Percentiles rank a stretch among this genome's conserved stretches.
These are phyloP conservation scores for Aureoboletus auriporus DNA, from an alignment of 768 basidiomycete species.

Conservation along the genomic window DNA sequence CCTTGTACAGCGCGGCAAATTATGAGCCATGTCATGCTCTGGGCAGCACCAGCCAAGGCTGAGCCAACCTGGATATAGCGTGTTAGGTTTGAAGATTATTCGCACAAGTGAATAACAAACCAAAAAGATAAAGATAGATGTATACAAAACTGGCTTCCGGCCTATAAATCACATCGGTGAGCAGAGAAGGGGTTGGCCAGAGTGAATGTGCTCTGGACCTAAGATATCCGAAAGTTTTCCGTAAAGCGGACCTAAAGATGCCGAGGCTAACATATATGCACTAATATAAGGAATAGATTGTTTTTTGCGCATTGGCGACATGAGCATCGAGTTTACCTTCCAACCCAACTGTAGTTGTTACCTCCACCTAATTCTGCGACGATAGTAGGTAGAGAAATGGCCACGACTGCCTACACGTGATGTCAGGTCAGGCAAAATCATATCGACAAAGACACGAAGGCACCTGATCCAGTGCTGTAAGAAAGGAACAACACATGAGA, in stretches of 20 bases:
- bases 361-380: slow-evolving; percentile 42
- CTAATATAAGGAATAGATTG: slow-evolving; percentile 18
- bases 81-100: neutral
- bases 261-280: slow-evolving; percentile 44
- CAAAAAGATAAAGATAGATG: slow-evolving; percentile 35
- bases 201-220: slow-evolving; percentile 16
- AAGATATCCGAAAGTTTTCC: slow-evolving; percentile 45
- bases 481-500: slow-evolving; percentile 40
- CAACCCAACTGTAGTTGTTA: slow-evolving; percentile 49
- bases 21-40: slow-evolving; percentile 41
- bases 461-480: slow-evolving; percentile 50
- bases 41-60: slow-evolving; percentile 41
- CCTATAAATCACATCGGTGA: too few species aligned
- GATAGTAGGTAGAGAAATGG: slow-evolving; percentile 50
- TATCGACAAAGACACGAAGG: neutral
- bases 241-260: slow-evolving; percentile 41
- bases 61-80: slow-evolving; percentile 29
- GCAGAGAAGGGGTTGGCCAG: neutral
- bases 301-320: neutral
- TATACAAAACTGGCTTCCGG: slow-evolving; percentile 35
- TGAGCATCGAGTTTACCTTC: slow-evolving; percentile 31
- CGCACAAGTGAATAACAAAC: slow-evolving; percentile 12
- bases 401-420: slow-evolving; percentile 42
- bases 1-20: slow-evolving; percentile 41
- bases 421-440: too few species aligned